Percentiles rank a stretch among this genome's conserved stretches.
Evolutionary conservation across 2,329 filamentous ascomycete genomes (phyloP).

Genomic region (Helminthosporium solani): DNA sequence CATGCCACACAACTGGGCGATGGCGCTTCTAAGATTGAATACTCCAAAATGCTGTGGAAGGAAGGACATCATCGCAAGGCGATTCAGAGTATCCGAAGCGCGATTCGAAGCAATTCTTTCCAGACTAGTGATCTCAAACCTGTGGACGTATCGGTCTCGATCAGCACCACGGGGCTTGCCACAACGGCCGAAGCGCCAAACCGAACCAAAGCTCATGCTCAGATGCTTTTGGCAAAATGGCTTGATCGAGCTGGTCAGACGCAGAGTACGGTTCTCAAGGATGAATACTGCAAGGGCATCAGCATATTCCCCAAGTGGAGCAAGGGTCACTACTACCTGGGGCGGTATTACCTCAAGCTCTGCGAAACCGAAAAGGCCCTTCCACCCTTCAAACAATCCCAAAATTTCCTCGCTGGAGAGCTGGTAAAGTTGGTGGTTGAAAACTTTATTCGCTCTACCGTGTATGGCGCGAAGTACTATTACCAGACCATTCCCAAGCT

Average conservation of each 20-base stretch:
- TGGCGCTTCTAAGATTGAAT: conserved; percentile 86
- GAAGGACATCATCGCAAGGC: conserved; percentile 93
- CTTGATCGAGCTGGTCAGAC: conserved; percentile 93
- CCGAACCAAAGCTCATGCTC: conserved; percentile 71
- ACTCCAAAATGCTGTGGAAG: conserved; percentile 88
- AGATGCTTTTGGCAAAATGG: conserved; percentile 93
- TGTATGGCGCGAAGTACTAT: conserved; percentile 90
- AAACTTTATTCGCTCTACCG: conserved; percentile 84
- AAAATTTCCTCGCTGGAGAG: conserved; percentile 68
- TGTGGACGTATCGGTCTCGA: conserved; percentile 34
- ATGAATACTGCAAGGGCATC: conserved; percentile 74
- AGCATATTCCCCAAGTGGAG: conserved; percentile 75
- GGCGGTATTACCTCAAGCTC: conserved; percentile 95
- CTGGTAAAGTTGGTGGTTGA: conserved; percentile 86
- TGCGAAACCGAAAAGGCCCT: conserved; percentile 84
- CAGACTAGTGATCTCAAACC: conserved; percentile 48
- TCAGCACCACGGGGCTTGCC: conserved; percentile 32
- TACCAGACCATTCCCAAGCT: conserved; percentile 92
- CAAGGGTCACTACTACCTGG: conserved; percentile 95
- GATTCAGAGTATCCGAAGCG: conserved; percentile 84
- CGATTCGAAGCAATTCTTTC: conserved; percentile 80
- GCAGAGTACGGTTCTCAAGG: conserved; percentile 74
- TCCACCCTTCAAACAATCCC: conserved; percentile 68
- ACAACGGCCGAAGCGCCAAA: conserved; percentile 51
- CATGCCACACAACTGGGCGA: conserved; percentile 84